Evolutionary conservation across 2,329 filamentous ascomycete genomes (phyloP), one percentile per base, ranked within the genome.

Genomic region (Apiospora aurea): DNA sequence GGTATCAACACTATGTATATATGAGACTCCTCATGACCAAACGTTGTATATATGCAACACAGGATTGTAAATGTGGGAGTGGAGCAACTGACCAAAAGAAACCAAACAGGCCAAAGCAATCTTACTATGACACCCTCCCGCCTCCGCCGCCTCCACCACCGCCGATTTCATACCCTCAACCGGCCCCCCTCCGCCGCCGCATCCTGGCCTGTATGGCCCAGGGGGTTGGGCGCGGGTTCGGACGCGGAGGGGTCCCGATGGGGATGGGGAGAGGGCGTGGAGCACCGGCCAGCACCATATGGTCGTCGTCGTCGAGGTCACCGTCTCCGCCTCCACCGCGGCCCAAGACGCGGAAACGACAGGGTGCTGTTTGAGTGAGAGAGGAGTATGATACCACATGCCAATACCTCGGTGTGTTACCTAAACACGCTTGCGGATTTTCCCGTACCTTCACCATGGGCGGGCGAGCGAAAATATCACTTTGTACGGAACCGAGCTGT

Each of bases 61-160:
- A 43, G 41, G 7, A 11, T 2, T 43, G n/a, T n/a, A n/a, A n/a
- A n/a, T n/a, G n/a, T n/a, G n/a, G n/a, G n/a, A 21, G 29, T 4
- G 16, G 18, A n/a, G 18, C 13, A n/a, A 18, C 29, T 41, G 2
- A 41, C 57, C 10, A 11, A 11, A n/a, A 11, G 11, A 38, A 61
- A 34, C 18, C 3, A 21, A 64, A 64, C 7, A 64, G 57, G 57
- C 87, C 87, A 7, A 84, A 41, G 34, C 34, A 21, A 88, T 75
- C 72, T 72, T 18, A 71, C 72, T 44, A 72, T 71, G 8, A 72
- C 66, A 21, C 70, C 69, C 38, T n/a, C 68, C 73, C 74, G 0
- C 66, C 67, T 18, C 73, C 74, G 0, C 66, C 67, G n/a, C 72
- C 47, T 10, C 70, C 71, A n/a, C 72, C 46, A 10, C 72, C 53